Conservation (phyloP, 2,329 filamentous ascomycete genomes). For the Colletotrichum nymphaeae region DNA sequence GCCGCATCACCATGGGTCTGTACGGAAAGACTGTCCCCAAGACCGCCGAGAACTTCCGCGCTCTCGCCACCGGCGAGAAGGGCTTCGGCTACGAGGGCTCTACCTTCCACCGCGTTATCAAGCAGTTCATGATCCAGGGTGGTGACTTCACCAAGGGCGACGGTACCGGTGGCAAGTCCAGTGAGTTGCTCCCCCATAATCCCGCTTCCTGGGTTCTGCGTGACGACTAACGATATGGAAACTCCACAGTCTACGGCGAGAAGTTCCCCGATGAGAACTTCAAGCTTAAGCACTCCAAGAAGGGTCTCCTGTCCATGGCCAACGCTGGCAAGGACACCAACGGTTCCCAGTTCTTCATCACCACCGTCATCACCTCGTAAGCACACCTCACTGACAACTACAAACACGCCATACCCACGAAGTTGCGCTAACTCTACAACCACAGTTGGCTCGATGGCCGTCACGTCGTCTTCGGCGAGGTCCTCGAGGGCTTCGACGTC, state of each 20-base stretch:
- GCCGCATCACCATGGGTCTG: constrained; percentile 82
- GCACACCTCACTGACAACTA: constrained; percentile 39
- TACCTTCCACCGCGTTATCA: constrained; percentile 90
- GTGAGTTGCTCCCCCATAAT: constrained; percentile 55
- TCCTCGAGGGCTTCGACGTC: constrained; percentile 86
- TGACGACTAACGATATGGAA: neutral
- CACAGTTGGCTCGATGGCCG: constrained; percentile 82
- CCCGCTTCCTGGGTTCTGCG: neutral
- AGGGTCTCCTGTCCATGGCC: constrained; percentile 86
- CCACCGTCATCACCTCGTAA: constrained; percentile 81
- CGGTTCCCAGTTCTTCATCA: constrained; percentile 92
- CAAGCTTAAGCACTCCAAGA: constrained; percentile 92
- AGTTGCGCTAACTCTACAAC: constrained; percentile 3
- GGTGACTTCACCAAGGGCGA: constrained; percentile 89
- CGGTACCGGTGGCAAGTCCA: constrained; percentile 87
- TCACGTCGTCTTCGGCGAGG: constrained; percentile 91
- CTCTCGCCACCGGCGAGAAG: constrained; percentile 86
- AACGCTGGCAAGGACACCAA: constrained; percentile 89
- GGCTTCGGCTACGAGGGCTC: constrained; percentile 86
- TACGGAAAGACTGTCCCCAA: constrained; percentile 90
- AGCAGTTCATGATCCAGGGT: constrained; percentile 92
- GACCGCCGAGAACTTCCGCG: constrained; percentile 79
- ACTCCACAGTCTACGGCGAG: constrained; percentile 76
- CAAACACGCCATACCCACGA: neutral
- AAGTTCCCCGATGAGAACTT: constrained; percentile 94